Conservation (phyloP, 805 yeast species). For the Pichia exigua region DNA sequence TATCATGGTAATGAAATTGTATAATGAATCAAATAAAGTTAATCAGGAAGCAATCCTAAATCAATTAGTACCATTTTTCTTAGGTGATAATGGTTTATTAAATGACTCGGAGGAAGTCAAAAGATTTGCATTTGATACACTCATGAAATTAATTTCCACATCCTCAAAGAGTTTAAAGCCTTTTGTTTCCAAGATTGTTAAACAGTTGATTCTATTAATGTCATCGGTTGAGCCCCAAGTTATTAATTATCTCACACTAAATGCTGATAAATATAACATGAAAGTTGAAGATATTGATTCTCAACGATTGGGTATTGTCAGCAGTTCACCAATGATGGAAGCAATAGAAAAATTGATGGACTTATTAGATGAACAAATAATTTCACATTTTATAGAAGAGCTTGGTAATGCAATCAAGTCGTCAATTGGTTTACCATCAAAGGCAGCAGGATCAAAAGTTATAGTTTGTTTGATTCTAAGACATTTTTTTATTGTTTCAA, state of each 20-base stretch:
- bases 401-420: constrained; percentile 51
- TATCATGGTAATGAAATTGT: constrained; percentile 48
- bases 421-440: constrained; percentile 86
- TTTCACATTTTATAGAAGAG: constrained; percentile 41
- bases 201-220: constrained; percentile 62
- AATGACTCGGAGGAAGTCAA: constrained; percentile 84
- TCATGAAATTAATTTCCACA: constrained; percentile 62
- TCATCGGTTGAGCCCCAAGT: constrained; percentile 90
- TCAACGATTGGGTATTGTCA: constrained; percentile 61
- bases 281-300: constrained; percentile 68
- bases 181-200: constrained; percentile 60
- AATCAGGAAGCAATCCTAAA: constrained; percentile 35
- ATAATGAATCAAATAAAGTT: constrained; percentile 36
- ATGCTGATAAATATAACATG: constrained; percentile 82
- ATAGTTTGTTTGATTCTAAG: constrained; percentile 56
- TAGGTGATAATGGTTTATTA: constrained; percentile 70
- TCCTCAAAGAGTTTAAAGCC: constrained; percentile 55
- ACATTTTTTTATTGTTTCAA: constrained; percentile 36
- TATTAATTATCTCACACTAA: constrained; percentile 73
- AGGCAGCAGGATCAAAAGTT: constrained; percentile 74
- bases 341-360: constrained; percentile 68
- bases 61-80: constrained; percentile 65
- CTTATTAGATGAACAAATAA: constrained; percentile 41
- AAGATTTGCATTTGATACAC: constrained; percentile 63
- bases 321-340: constrained; percentile 83